phyloP scores from a whole-genome alignment of 352 stramenopile species.

The Aphanomyces euteiches region DNA sequence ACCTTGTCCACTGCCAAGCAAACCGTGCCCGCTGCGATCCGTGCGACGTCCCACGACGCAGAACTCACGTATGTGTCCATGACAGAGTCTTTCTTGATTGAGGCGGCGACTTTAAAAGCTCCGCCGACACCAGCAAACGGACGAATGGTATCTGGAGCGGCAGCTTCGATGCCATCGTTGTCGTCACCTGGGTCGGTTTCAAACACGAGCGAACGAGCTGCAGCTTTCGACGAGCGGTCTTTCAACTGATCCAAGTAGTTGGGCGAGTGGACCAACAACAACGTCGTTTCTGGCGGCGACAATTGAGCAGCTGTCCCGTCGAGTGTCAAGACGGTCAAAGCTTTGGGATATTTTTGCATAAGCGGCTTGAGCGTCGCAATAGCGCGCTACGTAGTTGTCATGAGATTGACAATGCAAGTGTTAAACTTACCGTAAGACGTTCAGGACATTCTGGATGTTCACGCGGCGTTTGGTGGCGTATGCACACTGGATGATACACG shows the following conservation, averaged over 20 bases:
- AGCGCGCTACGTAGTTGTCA: constrained; percentile 43
- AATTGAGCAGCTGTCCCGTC: constrained; percentile 65
- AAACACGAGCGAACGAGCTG: constrained; percentile 53
- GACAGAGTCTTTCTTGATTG: constrained; percentile 56
- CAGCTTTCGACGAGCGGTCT: constrained; percentile 53
- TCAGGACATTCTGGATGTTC: constrained; percentile 79
- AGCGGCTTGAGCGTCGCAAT: constrained; percentile 62
- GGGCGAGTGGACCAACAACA: constrained; percentile 80
- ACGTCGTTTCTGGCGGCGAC: constrained; percentile 64
- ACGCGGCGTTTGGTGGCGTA: constrained; percentile 80
- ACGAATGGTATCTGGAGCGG: constrained; percentile 34
- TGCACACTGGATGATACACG: constrained; percentile 77
- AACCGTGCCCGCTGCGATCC: constrained; percentile 70
- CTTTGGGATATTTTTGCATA: constrained; percentile 59
- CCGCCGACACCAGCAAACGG: constrained; percentile 48
- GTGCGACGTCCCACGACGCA: constrained; percentile 80
- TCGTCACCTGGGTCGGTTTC: constrained; percentile 60
- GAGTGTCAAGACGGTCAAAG: constrained; percentile 65
- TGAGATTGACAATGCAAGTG: constrained; percentile 21
- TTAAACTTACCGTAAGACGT: constrained; percentile 61
- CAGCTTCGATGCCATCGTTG: constrained; percentile 15
- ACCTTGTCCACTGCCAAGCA: constrained; percentile 79
- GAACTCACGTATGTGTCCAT: constrained; percentile 85
- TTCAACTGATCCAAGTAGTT: constrained; percentile 74
- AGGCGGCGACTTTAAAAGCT: constrained; percentile 61